Evolutionary conservation across 2,329 filamentous ascomycete genomes (phyloP), one percentile per base, ranked within the genome.

Genomic region (Fusarium sp.): DNA sequence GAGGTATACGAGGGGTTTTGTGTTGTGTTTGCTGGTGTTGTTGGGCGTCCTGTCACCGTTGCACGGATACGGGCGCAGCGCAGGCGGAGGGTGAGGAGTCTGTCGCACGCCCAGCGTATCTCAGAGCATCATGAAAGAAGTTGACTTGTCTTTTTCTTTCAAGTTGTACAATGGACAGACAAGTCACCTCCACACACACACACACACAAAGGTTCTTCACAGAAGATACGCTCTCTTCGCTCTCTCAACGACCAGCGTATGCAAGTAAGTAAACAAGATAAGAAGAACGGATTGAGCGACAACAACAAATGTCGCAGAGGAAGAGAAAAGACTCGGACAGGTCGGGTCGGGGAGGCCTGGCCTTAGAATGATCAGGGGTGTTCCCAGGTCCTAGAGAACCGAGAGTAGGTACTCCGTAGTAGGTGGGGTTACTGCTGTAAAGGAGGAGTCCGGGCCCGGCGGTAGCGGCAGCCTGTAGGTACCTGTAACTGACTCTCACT

Each of bases 51-150:
- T 57, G 59, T 70, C 54, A 55, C 70, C 60, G 75, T 77, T 73
- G 73, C 73, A 77, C 72, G 72, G 69, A 77, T 72, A 72, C 75
- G 70, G 70, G 66, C 70, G 70, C 62, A 70, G 75, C 69, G 73
- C 69, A 66, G 65, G 60, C 52, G 64, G 65, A 52, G 63, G 72
- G 67, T 72, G 59, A 70, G 63, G 65, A 69, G 66, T 71, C 65
- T 69, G 68, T 74, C 69, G 71, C 76, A 76, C 74, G 73, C 74
- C 71, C 76, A 73, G 72, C 76, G 68, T 72, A 65, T 77, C 73
- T 78, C 70, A 78, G 63, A 78, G 71, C 73, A 76, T 74, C 76
- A 77, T 74, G 74, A 61, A 71, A 66, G 66, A 57, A 62, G 72
- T 35, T 23, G 55, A 23, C 42, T 49, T 48, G 23, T 67, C 65